Conservation (phyloP, 331 rosid genomes). For the Quercus phellos region DNA sequence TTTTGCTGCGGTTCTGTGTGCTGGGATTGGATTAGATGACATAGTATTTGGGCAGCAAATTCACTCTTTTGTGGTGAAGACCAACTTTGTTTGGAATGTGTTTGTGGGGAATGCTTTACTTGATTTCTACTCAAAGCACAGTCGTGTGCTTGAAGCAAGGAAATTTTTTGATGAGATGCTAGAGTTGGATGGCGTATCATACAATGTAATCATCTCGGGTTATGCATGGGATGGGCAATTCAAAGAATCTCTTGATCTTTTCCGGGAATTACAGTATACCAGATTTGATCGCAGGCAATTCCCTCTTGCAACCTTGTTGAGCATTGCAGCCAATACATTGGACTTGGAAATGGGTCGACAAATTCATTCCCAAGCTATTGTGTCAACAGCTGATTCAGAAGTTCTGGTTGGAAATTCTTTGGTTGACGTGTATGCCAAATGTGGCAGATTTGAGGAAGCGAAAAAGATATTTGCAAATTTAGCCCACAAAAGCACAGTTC, state of each 20-base stretch:
- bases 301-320: slow-evolving; percentile 69
- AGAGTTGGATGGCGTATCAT: slow-evolving; percentile 74
- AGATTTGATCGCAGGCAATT: slow-evolving; percentile 61
- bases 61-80: slow-evolving; percentile 63
- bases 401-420: slow-evolving; percentile 61
- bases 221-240: slow-evolving; percentile 56
- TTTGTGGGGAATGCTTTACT: slow-evolving; percentile 91
- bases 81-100: slow-evolving; percentile 61
- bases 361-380: slow-evolving; percentile 63
- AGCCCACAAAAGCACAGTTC: slow-evolving; percentile 52
- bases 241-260: slow-evolving; percentile 46
- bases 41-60: slow-evolving; percentile 57
- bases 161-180: slow-evolving; percentile 71
- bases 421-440: slow-evolving; percentile 89
- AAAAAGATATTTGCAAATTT: slow-evolving; percentile 43
- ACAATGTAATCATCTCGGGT: slow-evolving; percentile 58
- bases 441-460: slow-evolving; percentile 58
- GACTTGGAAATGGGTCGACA: slow-evolving; percentile 65
- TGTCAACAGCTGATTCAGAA: slow-evolving; percentile 42
- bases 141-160: slow-evolving; percentile 40
- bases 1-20: slow-evolving; percentile 67
- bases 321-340: slow-evolving; percentile 53
- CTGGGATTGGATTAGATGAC: slow-evolving; percentile 59
- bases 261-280: slow-evolving; percentile 49
- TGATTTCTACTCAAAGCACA: slow-evolving; percentile 79